Conservation (phyloP, 164 flowering plant species). For the Buxus sempervirens region DNA sequence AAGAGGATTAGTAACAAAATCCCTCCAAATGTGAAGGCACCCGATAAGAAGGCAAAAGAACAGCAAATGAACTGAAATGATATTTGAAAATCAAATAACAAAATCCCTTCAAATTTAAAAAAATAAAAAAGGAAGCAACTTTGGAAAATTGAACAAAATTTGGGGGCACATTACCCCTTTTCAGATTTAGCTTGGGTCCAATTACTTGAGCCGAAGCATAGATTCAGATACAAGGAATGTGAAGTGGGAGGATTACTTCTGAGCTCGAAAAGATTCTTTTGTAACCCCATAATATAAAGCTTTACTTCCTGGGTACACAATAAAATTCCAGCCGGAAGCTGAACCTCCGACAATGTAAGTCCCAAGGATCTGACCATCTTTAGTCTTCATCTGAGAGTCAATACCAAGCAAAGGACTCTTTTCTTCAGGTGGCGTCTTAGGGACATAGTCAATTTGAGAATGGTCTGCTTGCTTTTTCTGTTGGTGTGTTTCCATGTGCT, state of each 20-base stretch:
- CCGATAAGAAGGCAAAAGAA: no score
- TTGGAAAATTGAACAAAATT: not conserved
- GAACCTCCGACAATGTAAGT: slow-evolving; percentile 72
- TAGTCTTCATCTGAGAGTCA: slow-evolving; percentile 23
- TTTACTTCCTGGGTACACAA: slow-evolving; percentile 38
- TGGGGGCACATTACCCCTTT: not conserved
- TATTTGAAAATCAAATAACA: slow-evolving; percentile 11
- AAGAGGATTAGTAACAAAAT: no score
- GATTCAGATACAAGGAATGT: not conserved
- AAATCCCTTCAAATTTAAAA: slow-evolving; percentile 17
- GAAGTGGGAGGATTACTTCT: slow-evolving; percentile 9
- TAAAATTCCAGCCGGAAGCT: slow-evolving; percentile 83
- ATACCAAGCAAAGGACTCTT: slow-evolving; percentile 8
- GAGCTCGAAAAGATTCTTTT: slow-evolving; percentile 46
- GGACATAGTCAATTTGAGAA: slow-evolving; percentile 12
- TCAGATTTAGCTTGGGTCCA: not conserved
- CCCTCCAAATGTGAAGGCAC: no score
- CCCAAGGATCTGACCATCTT: slow-evolving; percentile 25
- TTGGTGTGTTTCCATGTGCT: slow-evolving; percentile 14
- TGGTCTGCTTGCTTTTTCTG: slow-evolving; percentile 21
- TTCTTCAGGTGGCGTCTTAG: slow-evolving; percentile 22
- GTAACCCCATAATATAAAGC: slow-evolving; percentile 64
- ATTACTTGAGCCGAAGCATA: not conserved
- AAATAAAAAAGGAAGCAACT: not conserved
- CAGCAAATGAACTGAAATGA: no score